These are phyloP conservation scores for Galeopsis tetrahit DNA, from an alignment of 257 asterid species.

Conservation along the genomic window DNA sequence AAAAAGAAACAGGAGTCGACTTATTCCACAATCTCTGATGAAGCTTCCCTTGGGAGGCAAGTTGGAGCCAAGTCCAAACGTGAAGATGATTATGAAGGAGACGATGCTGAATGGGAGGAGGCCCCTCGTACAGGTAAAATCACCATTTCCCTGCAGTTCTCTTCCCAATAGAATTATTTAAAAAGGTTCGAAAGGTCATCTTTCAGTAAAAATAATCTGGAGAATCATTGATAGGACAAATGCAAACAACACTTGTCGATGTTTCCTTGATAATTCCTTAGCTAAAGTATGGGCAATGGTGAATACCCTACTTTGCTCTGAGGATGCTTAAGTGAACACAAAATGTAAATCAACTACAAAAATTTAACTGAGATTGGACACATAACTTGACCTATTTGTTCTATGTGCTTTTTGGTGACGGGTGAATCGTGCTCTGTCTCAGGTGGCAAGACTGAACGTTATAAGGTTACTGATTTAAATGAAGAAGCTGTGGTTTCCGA, in stretches of 20 bases:
- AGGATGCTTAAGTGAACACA: not conserved
- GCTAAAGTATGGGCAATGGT: not conserved
- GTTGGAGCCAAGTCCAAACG: conserved; percentile 84
- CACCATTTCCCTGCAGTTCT: conserved; percentile 5
- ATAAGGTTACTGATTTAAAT: conserved; percentile 69
- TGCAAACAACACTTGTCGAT: not conserved
- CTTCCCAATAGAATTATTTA: not conserved
- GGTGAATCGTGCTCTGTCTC: conserved; percentile 26
- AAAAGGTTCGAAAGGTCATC: not conserved
- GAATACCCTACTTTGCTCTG: not conserved
- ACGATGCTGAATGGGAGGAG: conserved; percentile 76
- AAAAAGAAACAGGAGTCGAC: conserved; percentile 42
- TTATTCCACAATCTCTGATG: conserved; percentile 35
- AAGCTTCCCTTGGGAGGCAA: conserved; percentile 61
- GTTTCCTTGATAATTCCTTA: not conserved
- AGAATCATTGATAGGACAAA: not conserved
- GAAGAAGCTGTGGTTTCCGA: conserved; percentile 76
- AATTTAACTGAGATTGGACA: not conserved
- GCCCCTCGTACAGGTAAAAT: conserved; percentile 68
- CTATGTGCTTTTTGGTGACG: conserved; percentile 8
- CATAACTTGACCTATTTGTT: conserved; percentile 13
- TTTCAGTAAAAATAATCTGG: not conserved
- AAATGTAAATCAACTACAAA: not conserved
- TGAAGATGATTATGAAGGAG: conserved; percentile 63
- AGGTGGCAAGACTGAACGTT: conserved; percentile 52